Evolutionary conservation across 139 green algal genomes (phyloP), one percentile per base, ranked within the genome.

Genomic region (Nannochloris sp.): DNA sequence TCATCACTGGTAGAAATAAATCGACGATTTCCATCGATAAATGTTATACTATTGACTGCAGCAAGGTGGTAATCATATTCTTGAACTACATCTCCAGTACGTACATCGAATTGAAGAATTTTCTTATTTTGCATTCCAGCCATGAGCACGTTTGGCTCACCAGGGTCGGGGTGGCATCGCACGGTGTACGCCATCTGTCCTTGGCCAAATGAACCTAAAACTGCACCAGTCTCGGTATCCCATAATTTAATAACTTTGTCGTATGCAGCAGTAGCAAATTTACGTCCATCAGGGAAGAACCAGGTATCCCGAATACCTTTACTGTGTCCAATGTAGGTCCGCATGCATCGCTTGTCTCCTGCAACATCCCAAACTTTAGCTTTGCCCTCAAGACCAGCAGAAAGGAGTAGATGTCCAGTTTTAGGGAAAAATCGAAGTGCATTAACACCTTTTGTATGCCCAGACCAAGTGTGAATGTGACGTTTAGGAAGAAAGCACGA

Each of bases 291-390:
- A 54, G 89, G 88, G 62, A 47, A 88, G 80, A 98, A 99, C 54
- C 74, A 85, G 42, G 95, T 84, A 70, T 97, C 94, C 33, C 89
- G 81, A 25, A 99, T 87, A 24, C 93, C 90, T 87, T 96, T 96
- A 34, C 69, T 79, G 83, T 98, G 93, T 4, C 92, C 94, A 60
- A 93, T 69, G 85, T 99, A 99, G 3, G 91, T 96, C 38, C 89
- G 80, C 90, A 97, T 95, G 81, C 88, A 96, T 79, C 96, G 96
- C 33, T 81, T 64, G 13, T 63, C 78, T 54, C 75, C 72, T 32
- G 82, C 70, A 30, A 96, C 91, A 62, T 99, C 92, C 94, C 94
- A 99, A 33, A 98, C 96, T 80, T 99, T 99, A 71, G 96, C 75
- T 61, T 92, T 89, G 65, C 81, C 89, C 54, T 98, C 92, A 80